phyloP scores from a whole-genome alignment of 495 filamentous ascomycete species.

The Podospora fimiseda region DNA sequence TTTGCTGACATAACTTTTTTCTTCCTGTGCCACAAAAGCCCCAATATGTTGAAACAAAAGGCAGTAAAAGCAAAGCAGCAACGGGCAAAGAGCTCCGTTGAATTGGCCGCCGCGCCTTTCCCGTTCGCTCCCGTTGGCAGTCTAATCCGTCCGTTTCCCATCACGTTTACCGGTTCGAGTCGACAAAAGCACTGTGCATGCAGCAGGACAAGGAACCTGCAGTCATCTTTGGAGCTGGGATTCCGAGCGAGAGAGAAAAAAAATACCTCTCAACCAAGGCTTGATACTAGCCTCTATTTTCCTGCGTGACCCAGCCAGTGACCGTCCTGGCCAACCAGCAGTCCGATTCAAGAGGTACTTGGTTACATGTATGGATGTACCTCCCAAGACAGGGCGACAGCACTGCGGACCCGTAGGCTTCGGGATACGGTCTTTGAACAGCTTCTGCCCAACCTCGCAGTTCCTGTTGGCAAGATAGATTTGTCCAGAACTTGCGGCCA shows the following conservation, averaged over 20 bases:
- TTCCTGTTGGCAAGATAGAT: not conserved
- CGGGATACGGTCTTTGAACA: conserved; percentile 1
- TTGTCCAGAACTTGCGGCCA: conserved; percentile 6
- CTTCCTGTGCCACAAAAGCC: conserved; percentile 5
- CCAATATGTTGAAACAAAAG: conserved; percentile 7
- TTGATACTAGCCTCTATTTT: conserved; percentile 7
- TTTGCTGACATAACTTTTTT: not conserved
- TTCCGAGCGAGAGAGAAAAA: not conserved
- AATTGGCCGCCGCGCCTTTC: not conserved
- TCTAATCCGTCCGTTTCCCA: not conserved
- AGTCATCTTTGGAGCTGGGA: not conserved
- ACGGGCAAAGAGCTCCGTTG: not conserved
- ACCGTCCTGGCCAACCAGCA: conserved; percentile 7
- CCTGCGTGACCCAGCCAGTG: conserved; percentile 3
- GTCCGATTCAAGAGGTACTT: conserved; percentile 1
- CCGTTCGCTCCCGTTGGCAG: not conserved
- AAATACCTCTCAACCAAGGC: not conserved
- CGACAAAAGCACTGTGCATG: conserved; percentile 3
- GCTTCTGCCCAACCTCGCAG: conserved; percentile 16
- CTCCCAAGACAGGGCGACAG: not conserved
- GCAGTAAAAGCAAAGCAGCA: not conserved
- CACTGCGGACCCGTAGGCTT: not conserved
- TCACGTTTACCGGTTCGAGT: not conserved
- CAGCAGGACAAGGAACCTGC: not conserved
- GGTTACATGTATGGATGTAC: conserved; percentile 6